Evolutionary conservation across 1,139 yeast genomes (phyloP), one percentile per base, ranked within the genome.

Genomic region (Diutina sp.): DNA sequence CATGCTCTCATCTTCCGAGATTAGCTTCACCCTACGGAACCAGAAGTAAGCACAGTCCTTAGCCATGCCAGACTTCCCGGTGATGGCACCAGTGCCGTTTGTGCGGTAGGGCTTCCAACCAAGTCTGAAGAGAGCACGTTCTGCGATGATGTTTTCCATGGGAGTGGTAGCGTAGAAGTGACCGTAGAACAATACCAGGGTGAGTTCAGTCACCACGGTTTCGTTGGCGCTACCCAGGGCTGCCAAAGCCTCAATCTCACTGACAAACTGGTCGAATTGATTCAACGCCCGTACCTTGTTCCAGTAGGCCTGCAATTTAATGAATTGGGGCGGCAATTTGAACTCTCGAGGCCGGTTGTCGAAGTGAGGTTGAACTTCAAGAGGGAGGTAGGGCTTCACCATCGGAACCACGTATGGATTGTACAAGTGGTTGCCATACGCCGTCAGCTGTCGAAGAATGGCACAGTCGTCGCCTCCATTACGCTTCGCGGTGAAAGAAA

Each of bases 111-210:
- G 80, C 58, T 65, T 72, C 80, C 80, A 76, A 1, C 79, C 79
- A 53, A 76, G 65, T 56, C 68, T 67, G 60, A 71, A 72, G 56
- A 76, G 69, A 58, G 70, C 69, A 2, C 69, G 63, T 63, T 76
- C 80, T 2, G 80, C 80, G 46, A 76, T 70, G 59, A 74, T 66
- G 61, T 75, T 66, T 56, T 67, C 69, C 46, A 66, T 57, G 56
- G 66, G 59, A 54, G 60, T 55, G 63, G 32, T 32, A 1, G 44
- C 84, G 65, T 75, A 83, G 62, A 82, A 84, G 63, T 72, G 81
- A 3, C 85, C 87, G 65, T 75, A 84, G 62, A 84, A 84, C 55
- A 83, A 69, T 3, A 81, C 81, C 57, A 77, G 72, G 16, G 76
- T 72, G 58, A 75, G 63, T 62, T 75, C 76, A 53, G 72, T 70